Evolutionary conservation across 2,329 filamentous ascomycete species (phyloP), one percentile per base, ranked within the genome.

Genomic region (Botryotinia globosa): DNA sequence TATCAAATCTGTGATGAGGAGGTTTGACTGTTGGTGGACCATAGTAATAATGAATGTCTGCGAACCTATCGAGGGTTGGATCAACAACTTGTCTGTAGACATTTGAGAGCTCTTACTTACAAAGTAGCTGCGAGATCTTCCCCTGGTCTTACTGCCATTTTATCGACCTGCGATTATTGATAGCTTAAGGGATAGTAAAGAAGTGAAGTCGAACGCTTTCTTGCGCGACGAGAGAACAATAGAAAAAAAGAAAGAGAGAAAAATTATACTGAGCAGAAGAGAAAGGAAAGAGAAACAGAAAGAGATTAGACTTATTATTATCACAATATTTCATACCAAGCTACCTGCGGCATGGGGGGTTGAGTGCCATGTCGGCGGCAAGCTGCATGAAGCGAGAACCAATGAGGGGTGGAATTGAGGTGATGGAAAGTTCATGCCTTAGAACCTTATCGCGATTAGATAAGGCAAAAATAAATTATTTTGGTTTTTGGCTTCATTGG

Each of bases 11-110:
- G 81, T 94, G 91, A 81, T 94, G 92, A n/a, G 86, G 88, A 44
- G 92, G 92, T 72, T 87, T 89, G 72, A 86, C 85, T 9, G 86
- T 85, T 3, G 90, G 89, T n/a, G 89, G 86, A 39, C 87, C 87
- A 82, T 94, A 93, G 82, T 90, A 94, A 82, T 94, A 94, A 81
- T 94, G 92, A 71, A 94, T 81, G 79, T 95, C 92, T 75, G 88
- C 91, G 79, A 93, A 94, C 78, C 92, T 94, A 75, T 72, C 39
- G 34, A 39, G 51, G 4, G 66, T 79, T 64, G 78, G 75, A 71
- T 56, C 25, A 39, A 67, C 32, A 20, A 39, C 18, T 62, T 63
- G 22, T 67, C 20, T 37, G 45, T 39, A 48, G 37, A 42, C n/a
- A 74, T 75, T 80, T 76, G 82, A 79, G 77, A 65, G 64, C 62